Percentiles rank a stretch among this genome's conserved stretches.
These are phyloP conservation scores for Cyclotella cryptica DNA, from an alignment of 108 stramenopile species.

Conservation along the genomic window DNA sequence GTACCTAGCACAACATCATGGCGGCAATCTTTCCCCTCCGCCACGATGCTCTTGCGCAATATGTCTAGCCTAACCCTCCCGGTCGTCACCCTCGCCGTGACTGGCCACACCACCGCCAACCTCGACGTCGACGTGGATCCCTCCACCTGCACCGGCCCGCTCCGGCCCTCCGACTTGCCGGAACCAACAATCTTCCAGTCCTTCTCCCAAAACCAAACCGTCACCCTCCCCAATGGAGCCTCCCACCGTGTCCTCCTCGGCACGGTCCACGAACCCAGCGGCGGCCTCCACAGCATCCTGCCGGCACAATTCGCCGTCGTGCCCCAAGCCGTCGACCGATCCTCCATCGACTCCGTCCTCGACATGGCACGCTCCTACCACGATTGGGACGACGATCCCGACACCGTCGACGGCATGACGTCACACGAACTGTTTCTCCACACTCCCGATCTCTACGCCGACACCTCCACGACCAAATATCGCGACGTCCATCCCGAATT, in stretches of 20 bases:
- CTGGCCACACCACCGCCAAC: too few relatives aligned
- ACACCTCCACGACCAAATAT: background rate
- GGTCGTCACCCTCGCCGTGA: too few relatives aligned
- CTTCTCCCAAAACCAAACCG: background rate
- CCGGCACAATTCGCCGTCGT: background rate
- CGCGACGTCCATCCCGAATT: background rate
- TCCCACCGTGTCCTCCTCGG: background rate
- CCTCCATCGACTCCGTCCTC: background rate
- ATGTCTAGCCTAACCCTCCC: too few relatives aligned
- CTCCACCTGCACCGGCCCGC: too few relatives aligned
- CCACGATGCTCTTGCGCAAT: too few relatives aligned
- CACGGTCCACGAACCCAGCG: background rate
- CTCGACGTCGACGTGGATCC: too few relatives aligned
- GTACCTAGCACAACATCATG: too few relatives aligned
- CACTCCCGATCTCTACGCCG: background rate
- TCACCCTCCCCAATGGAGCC: background rate
- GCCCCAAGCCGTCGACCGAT: background rate
- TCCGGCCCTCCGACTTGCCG: background rate
- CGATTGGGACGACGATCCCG: constrained; percentile 9
- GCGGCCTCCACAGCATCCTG: background rate
- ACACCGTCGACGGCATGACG: background rate
- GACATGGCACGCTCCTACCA: background rate
- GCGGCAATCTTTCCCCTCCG: too few relatives aligned
- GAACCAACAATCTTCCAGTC: background rate
- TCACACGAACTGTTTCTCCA: background rate